These are phyloP conservation scores for Coemansia sp. DNA, from an alignment of 192 early-diverging fungal species.

Conservation along the genomic window DNA sequence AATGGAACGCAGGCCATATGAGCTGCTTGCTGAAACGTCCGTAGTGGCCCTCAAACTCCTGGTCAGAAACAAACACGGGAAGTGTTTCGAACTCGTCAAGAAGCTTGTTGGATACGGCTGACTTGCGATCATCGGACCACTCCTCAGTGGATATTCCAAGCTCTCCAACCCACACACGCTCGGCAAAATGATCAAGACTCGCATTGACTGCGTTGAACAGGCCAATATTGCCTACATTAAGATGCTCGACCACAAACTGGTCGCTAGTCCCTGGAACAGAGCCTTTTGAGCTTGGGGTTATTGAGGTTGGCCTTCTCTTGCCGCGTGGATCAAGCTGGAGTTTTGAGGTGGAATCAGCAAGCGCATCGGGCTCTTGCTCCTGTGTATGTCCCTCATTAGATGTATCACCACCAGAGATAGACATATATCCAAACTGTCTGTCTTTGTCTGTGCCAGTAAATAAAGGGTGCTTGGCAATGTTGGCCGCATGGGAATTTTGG, in stretches of 20 bases:
- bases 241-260: conserved; percentile 70
- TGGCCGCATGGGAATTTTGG: conserved; percentile 2
- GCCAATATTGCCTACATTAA: conserved; percentile 88
- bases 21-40: conserved; percentile 95
- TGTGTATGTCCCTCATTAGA: not conserved
- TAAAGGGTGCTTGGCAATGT: not conserved
- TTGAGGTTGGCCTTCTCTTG: not conserved
- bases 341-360: conserved; percentile 7
- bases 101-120: conserved; percentile 63
- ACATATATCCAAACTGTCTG: not conserved
- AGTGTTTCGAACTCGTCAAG: conserved; percentile 63
- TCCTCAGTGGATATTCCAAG: conserved; percentile 74
- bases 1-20: conserved; percentile 97
- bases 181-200: conserved; percentile 55
- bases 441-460: not conserved
- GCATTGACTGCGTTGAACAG: conserved; percentile 88
- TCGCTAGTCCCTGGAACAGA: conserved; percentile 41
- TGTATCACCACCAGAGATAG: not conserved
- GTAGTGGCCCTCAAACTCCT: conserved; percentile 89
- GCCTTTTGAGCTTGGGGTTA: conserved; percentile 6
- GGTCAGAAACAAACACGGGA: conserved; percentile 79
- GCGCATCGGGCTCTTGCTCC: conserved; percentile 5
- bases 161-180: conserved; percentile 76
- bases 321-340: conserved; percentile 23
- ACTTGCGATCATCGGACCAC: conserved; percentile 60